These are phyloP conservation scores for Vachellia pachyceras DNA, from an alignment of 306 rosid species.

Conservation along the genomic window DNA sequence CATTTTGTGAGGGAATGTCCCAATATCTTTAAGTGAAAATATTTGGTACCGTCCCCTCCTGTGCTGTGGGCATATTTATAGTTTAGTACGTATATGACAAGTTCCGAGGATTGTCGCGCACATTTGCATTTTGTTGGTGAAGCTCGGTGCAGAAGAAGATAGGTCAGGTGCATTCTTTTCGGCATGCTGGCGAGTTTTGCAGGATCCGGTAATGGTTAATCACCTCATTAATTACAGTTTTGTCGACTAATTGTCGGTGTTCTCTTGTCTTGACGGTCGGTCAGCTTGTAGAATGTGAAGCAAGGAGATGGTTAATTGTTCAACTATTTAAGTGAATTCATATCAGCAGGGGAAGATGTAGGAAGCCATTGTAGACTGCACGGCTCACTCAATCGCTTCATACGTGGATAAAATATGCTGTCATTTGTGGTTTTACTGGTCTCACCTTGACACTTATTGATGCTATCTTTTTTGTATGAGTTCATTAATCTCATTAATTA, in stretches of 20 bases:
- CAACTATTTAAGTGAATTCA: neutral
- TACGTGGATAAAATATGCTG: slow-evolving; percentile 28
- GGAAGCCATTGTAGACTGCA: neutral
- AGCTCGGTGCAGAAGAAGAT: slow-evolving; percentile 13
- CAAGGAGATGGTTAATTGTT: slow-evolving; percentile 7
- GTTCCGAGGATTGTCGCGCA: slow-evolving; percentile 25
- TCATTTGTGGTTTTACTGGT: slow-evolving; percentile 12
- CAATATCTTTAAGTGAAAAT: slow-evolving; percentile 48
- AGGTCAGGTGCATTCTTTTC: slow-evolving; percentile 20
- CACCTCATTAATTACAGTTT: slow-evolving; percentile 21
- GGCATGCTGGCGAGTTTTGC: slow-evolving; percentile 38
- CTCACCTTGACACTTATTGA: slow-evolving; percentile 32
- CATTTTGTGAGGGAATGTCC: slow-evolving; percentile 83
- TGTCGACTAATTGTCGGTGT: neutral
- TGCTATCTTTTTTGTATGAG: neutral
- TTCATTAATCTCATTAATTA: neutral
- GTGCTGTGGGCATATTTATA: slow-evolving; percentile 22
- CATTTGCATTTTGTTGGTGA: neutral
- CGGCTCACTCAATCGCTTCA: neutral
- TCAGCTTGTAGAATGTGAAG: slow-evolving; percentile 13
- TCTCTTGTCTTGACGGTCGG: slow-evolving; percentile 24
- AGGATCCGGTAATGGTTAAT: slow-evolving; percentile 35
- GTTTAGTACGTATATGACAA: neutral
- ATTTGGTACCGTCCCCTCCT: slow-evolving; percentile 3
- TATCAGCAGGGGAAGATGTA: too few species aligned